phyloP scores from a whole-genome alignment of 345 rosid species.

The Melastoma malabathricum region DNA sequence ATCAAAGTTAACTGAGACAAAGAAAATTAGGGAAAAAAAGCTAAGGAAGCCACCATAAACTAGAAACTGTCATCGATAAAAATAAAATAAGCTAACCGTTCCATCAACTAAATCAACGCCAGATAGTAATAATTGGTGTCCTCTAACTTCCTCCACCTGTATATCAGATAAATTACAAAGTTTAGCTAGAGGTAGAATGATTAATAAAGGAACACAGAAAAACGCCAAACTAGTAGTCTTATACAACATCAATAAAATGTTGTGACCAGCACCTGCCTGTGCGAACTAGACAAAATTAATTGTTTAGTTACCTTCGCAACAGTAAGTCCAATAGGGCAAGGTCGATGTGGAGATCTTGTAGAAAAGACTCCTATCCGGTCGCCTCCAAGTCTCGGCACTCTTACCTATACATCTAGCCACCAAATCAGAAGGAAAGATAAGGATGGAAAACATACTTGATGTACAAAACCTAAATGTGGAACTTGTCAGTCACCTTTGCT shows the following conservation, averaged over 20 bases:
- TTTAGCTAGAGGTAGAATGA: background rate
- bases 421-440: slow-evolving; percentile 10
- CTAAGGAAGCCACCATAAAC: too few relatives aligned
- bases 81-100: slow-evolving; percentile 43
- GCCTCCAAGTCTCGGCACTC: slow-evolving; percentile 90
- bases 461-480: slow-evolving; percentile 8
- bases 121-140: slow-evolving; percentile 58
- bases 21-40: too few relatives aligned
- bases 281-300: too few relatives aligned
- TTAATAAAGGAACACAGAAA: slow-evolving; percentile 1
- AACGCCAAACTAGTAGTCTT: background rate
- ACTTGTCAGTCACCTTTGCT: slow-evolving; percentile 45
- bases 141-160: slow-evolving; percentile 72
- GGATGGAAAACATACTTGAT: background rate
- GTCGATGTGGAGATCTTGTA: slow-evolving; percentile 86
- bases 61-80: background rate
- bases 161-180: slow-evolving; percentile 1
- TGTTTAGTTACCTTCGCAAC: slow-evolving; percentile 64
- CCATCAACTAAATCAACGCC: slow-evolving; percentile 96
- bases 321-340: slow-evolving; percentile 85
- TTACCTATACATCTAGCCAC: slow-evolving; percentile 43
- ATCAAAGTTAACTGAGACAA: too few relatives aligned
- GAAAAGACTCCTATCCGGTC: slow-evolving; percentile 75
- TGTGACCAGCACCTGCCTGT: too few relatives aligned
- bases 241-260: too few relatives aligned